Base-by-base conservation (phyloP, 495 filamentous ascomycete genomes). In the Tuber magnatum region DNA sequence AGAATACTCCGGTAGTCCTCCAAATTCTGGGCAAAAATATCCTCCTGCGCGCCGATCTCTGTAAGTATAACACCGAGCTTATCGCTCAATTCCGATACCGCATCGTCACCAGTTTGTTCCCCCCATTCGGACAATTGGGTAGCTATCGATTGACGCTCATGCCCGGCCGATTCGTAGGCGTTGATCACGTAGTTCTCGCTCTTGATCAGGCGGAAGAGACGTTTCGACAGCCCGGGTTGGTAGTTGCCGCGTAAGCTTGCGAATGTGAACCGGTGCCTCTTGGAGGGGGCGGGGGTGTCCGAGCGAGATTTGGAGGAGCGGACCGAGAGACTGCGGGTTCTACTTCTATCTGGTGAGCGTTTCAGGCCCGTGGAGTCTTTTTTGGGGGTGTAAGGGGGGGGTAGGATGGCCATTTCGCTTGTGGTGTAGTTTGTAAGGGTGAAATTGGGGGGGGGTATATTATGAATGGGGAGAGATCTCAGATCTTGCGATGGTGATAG, bases 71-170 rank as follows among this genome's bases (percentile, higher is more conserved):
- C 95, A 43, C 93, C 96, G 65, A 99, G 85, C 85, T 98, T 98
- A 85, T 98, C 96, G 75, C 91, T 91, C 74, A 99, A 87, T 83
- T 97, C 94, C 14, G 89, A 92, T 79, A 99, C 85, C 51, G 90
- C 90, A 69, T 95, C 93, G 82, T 99, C 95, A 6, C 87, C 86
- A 4, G 94, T 95, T 65, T 90, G 88, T 83, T 97, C 94, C 72
- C 95, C 96, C 96, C 96, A 98, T 74, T 97, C 95, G 8, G 92
- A 94, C n/a, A 99, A 88, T 85, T 97, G 93, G 3, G 89, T 88
- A 14, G 94, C 94, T 80, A 97, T 91, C 24, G 90, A 89, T 51
- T 92, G 84, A 74, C 93, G 92, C 84, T 95, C 93, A 70, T 90
- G 90, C 35, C 89, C 92, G 16, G 95, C 95, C 1, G 89, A 82